Percentiles rank a stretch among this genome's conserved stretches.
These are phyloP conservation scores for Pterulicium gracile DNA, from an alignment of 1,284 basidiomycete species.

Conservation along the genomic window DNA sequence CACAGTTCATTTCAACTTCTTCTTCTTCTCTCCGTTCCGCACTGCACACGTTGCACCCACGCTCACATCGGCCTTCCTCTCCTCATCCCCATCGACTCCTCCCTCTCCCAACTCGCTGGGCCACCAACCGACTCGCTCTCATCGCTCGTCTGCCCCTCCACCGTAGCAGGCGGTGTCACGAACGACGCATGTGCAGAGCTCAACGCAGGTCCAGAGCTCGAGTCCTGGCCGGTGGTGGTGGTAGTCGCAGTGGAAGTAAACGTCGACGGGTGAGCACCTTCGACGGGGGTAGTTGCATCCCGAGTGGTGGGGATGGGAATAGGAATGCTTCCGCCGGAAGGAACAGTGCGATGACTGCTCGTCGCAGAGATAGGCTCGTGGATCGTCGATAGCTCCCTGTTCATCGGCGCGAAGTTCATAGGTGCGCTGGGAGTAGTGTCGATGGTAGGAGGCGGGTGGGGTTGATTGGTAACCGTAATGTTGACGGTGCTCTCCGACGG, in stretches of 20 bases:
- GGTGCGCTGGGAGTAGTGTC: neutral
- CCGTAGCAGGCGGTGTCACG: conserved; percentile 48
- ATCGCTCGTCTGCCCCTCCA: conserved; percentile 37
- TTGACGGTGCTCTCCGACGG: neutral
- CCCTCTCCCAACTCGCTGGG: neutral
- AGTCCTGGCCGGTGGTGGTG: too few relatives aligned
- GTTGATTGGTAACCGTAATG: too few relatives aligned
- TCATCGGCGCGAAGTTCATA: conserved; percentile 6
- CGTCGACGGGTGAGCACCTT: too few relatives aligned
- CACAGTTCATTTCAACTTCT: too few relatives aligned
- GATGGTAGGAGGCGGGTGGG: neutral
- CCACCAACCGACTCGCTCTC: conserved; percentile 19
- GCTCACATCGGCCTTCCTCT: too few relatives aligned
- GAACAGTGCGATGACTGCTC: conserved; percentile 5
- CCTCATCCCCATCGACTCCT: conserved; percentile 19
- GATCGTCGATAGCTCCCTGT: conserved; percentile 8
- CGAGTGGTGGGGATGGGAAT: too few relatives aligned
- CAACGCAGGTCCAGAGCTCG: too few relatives aligned
- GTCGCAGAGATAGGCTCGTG: neutral
- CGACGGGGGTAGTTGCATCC: too few relatives aligned
- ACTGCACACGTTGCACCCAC: too few relatives aligned
- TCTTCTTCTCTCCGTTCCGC: too few relatives aligned
- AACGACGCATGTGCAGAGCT: conserved; percentile 60
- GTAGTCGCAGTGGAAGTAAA: too few relatives aligned
- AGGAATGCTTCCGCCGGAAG: too few relatives aligned